Evolutionary conservation across 306 rosid species (phyloP), one percentile per base, ranked within the genome.

Genomic region (Trifolium fragiferum): DNA sequence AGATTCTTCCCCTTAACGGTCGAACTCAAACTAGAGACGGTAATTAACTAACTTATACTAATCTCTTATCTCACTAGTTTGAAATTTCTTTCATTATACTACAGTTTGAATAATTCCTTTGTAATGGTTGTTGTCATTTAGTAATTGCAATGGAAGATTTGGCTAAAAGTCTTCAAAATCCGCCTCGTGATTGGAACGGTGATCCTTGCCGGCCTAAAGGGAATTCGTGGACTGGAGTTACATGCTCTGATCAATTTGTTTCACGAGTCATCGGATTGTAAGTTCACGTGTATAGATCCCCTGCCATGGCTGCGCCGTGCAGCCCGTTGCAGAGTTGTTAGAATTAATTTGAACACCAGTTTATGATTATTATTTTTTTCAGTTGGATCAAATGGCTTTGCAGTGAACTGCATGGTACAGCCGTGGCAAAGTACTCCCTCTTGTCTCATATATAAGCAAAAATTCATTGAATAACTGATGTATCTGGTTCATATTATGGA

Each of bases 151-250:
- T 93, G 96, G 84, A 81, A 46, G 83, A 81, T 16, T 74, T 91
- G 82, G 90, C 88, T 20, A 86, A 74, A 75, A 79, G 83, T 67
- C 67, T 89, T 40, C 66, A 84, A 53, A 79, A 86, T 72, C 87
- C 91, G 15, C 98, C 98, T 18, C 1, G 76, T 9, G 98, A 91
- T 68, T 93, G 98, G 98, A 80, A 73, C 0, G 97, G 97, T 11
- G 97, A 93, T 82, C 98, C 98, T 80, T 93, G 98, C 79, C 58
- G 83, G 65, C 98, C 98, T 9, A 72, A 57, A 72, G 92, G 70
- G 61, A 84, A 85, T 82, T 87, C 96, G 0, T 93, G 98, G 98
- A 91, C 88, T 10, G 98, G 98, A 47, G 89, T 91, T 73, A 59
- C 86, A 2, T 93, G 98, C 73, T 78, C 89, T 12, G 4, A 27